Base-by-base conservation (phyloP, 179 eudicot species). In the Spinacia oleracea region DNA sequence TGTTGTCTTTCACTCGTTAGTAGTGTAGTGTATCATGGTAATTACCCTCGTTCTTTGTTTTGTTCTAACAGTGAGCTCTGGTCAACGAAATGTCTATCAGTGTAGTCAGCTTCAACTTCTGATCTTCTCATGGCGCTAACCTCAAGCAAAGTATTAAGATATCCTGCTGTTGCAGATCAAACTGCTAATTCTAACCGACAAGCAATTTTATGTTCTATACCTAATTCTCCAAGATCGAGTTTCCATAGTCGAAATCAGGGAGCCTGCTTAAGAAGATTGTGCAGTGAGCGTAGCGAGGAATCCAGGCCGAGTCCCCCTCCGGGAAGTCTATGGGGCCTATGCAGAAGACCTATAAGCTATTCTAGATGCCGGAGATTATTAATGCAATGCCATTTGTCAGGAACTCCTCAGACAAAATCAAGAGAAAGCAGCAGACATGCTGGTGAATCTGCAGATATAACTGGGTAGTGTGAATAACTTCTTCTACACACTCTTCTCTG, bases 301-400 rank as follows among this genome's bases (percentile, higher is more conserved):
- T 81, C 81, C 46, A 87, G 84, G 70, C 73, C 77, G 69, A 87
- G 81, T 45, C 78, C 79, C 76, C 75, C 80, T 64, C 46, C 76
- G 29, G 82, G 86, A 55, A 73, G 73, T n/a, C 62, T 82, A 42
- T 79, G 85, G 92, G 83, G 77, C 43, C 50, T 72, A n/a, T 81
- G 85, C 72, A 80, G 84, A 79, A 87, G 83, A 76, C 79, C 85
- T 23, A 18, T 78, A 72, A 75, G 74, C 56, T 78, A 62, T 48
- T 25, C 85, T 68, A 73, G 75, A n/a, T 73, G 83, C 23, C 80
- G 82, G 77, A 85, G 86, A 71, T 79, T 85, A 74, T 83, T 88
- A 34, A 80, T 86, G 56, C 72, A 85, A 70, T 90, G 97, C 62
- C 87, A 73, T 63, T 88, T 89, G 73, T 83, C 86, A 50, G 83